Conservation (phyloP, 163 green algal genomes). For the Picocystis sp. region DNA sequence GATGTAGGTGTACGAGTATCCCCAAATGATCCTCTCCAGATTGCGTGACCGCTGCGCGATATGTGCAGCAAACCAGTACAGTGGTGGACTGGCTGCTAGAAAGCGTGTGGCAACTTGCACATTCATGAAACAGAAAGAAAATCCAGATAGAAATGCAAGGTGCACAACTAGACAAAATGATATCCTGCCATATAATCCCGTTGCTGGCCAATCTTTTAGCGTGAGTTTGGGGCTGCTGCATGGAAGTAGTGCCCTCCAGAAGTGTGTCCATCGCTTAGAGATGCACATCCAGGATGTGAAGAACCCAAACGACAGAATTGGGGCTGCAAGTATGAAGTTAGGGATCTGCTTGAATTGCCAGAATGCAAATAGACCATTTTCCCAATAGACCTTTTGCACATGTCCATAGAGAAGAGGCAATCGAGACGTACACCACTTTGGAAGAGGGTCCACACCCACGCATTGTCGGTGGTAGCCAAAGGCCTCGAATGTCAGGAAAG, state of each 20-base stretch:
- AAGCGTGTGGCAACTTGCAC: conserved; percentile 62
- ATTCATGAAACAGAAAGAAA: not conserved
- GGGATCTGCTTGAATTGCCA: conserved; percentile 17
- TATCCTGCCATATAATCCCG: not conserved
- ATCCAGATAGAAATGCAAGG: not conserved
- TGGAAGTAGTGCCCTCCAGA: not conserved
- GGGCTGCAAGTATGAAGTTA: conserved; percentile 65
- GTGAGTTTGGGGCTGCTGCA: no score
- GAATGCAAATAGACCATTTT: not conserved
- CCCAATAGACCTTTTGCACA: not conserved
- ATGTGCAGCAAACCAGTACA: conserved; percentile 59
- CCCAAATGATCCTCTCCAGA: conserved; percentile 25
- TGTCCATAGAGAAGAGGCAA: not conserved
- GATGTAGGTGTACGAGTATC: conserved; percentile 34
- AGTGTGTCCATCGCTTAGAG: not conserved
- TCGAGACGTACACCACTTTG: not conserved
- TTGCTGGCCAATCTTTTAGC: not conserved
- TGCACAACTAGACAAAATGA: not conserved
- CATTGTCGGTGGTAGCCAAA: conserved; percentile 1
- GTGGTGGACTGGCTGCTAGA: conserved; percentile 43
- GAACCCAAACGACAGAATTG: conserved; percentile 8
- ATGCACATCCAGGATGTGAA: conserved; percentile 1
- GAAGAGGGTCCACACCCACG: not conserved
- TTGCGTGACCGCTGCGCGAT: conserved; percentile 8
- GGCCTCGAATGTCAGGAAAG: not conserved